Base-by-base conservation (phyloP, 176 grass and related monocot genomes). In the Hordeum marinum region DNA sequence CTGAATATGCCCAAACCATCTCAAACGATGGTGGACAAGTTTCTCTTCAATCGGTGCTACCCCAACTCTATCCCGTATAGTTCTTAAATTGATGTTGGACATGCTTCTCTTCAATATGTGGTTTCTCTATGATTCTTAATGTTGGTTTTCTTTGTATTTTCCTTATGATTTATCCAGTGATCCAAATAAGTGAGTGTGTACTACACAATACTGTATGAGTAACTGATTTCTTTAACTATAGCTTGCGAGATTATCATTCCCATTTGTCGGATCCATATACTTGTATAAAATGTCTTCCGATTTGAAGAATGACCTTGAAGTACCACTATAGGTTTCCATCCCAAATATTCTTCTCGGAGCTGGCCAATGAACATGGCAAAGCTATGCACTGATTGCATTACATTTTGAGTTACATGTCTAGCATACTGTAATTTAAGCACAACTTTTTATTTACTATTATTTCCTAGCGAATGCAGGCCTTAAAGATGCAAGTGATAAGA, bases 401-500 rank as follows among this genome's bases (percentile, higher is more conserved):
- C 35, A 31, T 88, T 78, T 85, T 42, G 35, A 89, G 82, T 81
- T 67, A 46, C 70, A 32, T 77, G 35, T 13, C 57, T 84, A 57
- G 50, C 46, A 41, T 77, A 70, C 29, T 40, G 25, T 48, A 70
- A 48, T 75, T 37, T 41, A 82, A 57, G 24, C 39, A 63, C 2
- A 23, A 20, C 21, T 39, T 37, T 37, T 66, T 64, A 37, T 83
- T 62, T 32, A 36, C 58, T 20, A 54, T 55, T 25, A 2, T 79
- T 76, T 46, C 66, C 72, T 70, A 82, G 63, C 21, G 57, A 84
- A 34, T 93, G 65, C 90, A 99, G 97, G 97, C 11, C 90, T 99
- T 76, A 99, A 99, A 90, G 97, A 99, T 89, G 97, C 97, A 82
- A 99, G 97, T 76, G 97, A 99, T 85, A 99, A 99, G 78, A 96